Evolutionary conservation across 306 rosid species (phyloP).

Genomic region (Notholithocarpus densiflorus): DNA sequence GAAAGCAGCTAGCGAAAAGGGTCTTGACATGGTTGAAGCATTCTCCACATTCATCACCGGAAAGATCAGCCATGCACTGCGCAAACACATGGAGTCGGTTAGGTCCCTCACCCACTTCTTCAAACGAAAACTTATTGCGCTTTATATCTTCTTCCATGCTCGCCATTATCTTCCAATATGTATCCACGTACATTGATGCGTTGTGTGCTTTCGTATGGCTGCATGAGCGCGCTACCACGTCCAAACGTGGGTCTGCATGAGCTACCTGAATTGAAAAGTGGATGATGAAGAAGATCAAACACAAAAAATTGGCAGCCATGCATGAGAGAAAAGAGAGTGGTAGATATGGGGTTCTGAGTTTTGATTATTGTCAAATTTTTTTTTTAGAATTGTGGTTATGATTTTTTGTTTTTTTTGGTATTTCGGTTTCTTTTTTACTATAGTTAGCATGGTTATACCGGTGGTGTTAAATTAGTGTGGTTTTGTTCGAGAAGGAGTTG

Average conservation of each 20-base stretch:
- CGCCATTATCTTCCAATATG: background rate
- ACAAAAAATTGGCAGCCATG: conserved; percentile 23
- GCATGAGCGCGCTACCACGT: conserved; percentile 24
- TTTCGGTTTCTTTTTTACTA: background rate
- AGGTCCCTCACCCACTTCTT: conserved; percentile 24
- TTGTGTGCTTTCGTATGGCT: background rate
- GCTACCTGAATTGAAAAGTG: background rate
- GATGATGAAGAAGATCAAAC: conserved; percentile 8
- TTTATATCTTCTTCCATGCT: conserved; percentile 14
- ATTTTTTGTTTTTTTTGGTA: background rate
- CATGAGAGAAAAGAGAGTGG: background rate
- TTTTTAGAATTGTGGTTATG: background rate
- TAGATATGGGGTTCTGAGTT: background rate
- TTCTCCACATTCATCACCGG: conserved; percentile 8
- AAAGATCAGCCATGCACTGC: conserved; percentile 32
- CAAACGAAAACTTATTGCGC: background rate
- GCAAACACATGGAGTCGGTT: conserved; percentile 24
- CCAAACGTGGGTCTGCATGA: background rate
- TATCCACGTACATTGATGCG: background rate
- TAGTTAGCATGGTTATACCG: conserved; percentile 10
- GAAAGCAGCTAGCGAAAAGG: conserved; percentile 27
- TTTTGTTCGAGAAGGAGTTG: background rate
- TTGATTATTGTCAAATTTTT: background rate
- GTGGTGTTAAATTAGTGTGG: background rate
- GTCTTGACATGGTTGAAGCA: conserved; percentile 4